phyloP scores from a whole-genome alignment of 2,329 filamentous ascomycete species.

The Zasmidium cellare region DNA sequence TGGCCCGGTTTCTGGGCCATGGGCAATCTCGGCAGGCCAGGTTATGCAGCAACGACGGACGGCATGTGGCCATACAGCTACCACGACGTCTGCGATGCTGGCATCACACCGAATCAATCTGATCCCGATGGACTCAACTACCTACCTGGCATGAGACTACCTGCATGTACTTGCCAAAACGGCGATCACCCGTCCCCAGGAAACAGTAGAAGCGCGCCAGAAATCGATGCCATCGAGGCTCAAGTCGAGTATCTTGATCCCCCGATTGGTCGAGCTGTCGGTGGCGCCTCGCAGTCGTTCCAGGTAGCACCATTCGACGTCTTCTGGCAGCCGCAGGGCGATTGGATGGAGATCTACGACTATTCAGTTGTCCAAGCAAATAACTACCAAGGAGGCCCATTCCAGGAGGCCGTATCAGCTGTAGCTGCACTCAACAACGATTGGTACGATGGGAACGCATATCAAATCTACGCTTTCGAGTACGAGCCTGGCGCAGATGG shows the following conservation, averaged over 20 bases:
- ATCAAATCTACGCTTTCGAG: conserved; percentile 65
- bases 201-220: conserved; percentile 65
- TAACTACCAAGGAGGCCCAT: conserved; percentile 60
- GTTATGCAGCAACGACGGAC: conserved; percentile 69
- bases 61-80: conserved; percentile 76
- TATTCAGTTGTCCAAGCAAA: conserved; percentile 58
- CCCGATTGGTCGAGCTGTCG: conserved; percentile 52
- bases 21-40: conserved; percentile 70
- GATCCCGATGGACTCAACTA: conserved; percentile 65
- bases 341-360: conserved; percentile 67
- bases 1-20: conserved; percentile 78
- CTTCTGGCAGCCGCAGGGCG: conserved; percentile 62
- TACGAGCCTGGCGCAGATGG: conserved; percentile 61
- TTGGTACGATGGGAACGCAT: conserved; percentile 66
- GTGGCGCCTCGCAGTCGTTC: conserved; percentile 63
- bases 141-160: conserved; percentile 69
- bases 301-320: conserved; percentile 70
- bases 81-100: conserved; percentile 65
- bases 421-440: conserved; percentile 63
- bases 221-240: conserved; percentile 73
- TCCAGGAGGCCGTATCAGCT: conserved; percentile 64
- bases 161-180: conserved; percentile 64
- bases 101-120: conserved; percentile 72
- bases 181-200: conserved; percentile 67
- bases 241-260: conserved; percentile 56